A percentile compares a stretch with the other conserved stretches of the same genome.
These are phyloP conservation scores for Phytophthora quininea DNA, from an alignment of 352 stramenopile species.

Conservation along the genomic window DNA sequence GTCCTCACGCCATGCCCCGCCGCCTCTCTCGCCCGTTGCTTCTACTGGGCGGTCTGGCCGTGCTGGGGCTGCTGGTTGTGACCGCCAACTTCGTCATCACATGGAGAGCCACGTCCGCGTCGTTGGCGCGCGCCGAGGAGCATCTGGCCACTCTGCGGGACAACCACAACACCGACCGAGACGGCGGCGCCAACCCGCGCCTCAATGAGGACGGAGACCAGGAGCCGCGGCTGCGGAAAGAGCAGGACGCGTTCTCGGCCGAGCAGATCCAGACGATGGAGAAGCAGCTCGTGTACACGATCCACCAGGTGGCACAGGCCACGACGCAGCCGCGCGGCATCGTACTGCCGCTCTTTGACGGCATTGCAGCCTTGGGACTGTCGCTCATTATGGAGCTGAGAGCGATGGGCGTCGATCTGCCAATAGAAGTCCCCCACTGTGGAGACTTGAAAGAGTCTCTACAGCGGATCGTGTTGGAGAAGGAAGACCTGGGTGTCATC, in stretches of 20 bases:
- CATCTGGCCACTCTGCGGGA: constrained; percentile 22
- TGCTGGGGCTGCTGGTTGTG: constrained; percentile 31
- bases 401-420: constrained; percentile 48
- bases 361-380: constrained; percentile 49
- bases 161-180: background rate
- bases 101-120: constrained; percentile 30
- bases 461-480: constrained; percentile 35
- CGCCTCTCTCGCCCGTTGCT: constrained; percentile 21
- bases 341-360: constrained; percentile 62
- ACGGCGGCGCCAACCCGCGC: background rate
- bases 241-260: constrained; percentile 15
- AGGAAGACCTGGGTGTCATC: constrained; percentile 48
- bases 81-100: constrained; percentile 36
- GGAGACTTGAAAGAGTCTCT: constrained; percentile 49
- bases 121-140: constrained; percentile 11
- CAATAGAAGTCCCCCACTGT: constrained; percentile 69
- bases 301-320: constrained; percentile 34
- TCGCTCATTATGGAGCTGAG: constrained; percentile 69
- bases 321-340: constrained; percentile 53
- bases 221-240: constrained; percentile 6
- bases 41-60: constrained; percentile 20
- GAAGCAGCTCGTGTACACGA: constrained; percentile 40
- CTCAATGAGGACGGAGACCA: constrained; percentile 11
- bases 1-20: constrained; percentile 26
- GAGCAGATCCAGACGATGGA: constrained; percentile 32